Base-by-base conservation (phyloP, 2,329 filamentous ascomycete genomes). In the Alternaria panax region DNA sequence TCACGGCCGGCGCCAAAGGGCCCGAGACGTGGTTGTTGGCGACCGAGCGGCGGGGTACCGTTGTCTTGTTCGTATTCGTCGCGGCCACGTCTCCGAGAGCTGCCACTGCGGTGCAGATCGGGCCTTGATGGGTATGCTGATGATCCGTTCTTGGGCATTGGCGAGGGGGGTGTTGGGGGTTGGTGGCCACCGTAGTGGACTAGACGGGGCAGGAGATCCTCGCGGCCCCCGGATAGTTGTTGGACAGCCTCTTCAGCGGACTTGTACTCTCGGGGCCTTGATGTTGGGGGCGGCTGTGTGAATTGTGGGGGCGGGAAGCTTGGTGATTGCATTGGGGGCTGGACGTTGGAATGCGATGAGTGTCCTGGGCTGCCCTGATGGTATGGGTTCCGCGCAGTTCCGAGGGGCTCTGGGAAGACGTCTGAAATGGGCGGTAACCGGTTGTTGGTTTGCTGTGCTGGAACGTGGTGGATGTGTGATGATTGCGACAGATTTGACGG, bases 111-210 rank as follows among this genome's bases (percentile, higher is more conserved):
- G 70, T 78, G 80, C 8, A 76, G 64, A 32, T 78, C 71, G 28
- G 71, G 47, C 41, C 65, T 60, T 22, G 71, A 57, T 55, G 71
- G 64, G 54, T 77, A 76, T n/a, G 71, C 65, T 28, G 70, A 68
- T 2, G 72, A 72, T 28, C 64, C 66, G 42, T 59, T 66, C 69
- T 80, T 77, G 64, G 88, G 83, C 74, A 89, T 84, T 14, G 90
- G 92, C 43, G 92, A 96, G 5, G 93, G 93, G 34, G 94, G 93
- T 2, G 93, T 97, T 4, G 93, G 93, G 40, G 94, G 93, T 77
- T 97, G 94, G 74, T 96, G 92, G 46, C 93, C 92, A 38, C 91
- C 92, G 77, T 99, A 99, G 79, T 98, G 95, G 14, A 99, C 92
- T 57, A 98, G 88, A 79, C 94, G 95, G 22, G 95, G 95, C 51